Conservation (phyloP, 345 rosid genomes). For the Salix purpurea region DNA sequence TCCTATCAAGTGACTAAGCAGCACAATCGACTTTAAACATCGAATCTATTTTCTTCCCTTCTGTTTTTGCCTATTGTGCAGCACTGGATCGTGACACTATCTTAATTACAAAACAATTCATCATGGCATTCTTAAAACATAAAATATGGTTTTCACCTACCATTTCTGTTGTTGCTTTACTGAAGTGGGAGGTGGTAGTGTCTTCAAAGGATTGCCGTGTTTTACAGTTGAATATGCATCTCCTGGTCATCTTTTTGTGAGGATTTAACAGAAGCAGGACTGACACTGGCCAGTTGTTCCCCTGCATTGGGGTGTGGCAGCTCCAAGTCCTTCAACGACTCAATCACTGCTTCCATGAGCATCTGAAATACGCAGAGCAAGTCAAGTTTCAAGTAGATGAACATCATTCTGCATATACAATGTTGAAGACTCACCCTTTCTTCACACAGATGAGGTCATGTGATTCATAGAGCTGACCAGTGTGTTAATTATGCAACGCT, state of each 20-base stretch:
- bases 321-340: constrained; percentile 63
- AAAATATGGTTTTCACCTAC: constrained; percentile 25
- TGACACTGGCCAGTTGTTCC: constrained; percentile 8
- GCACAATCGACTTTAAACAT: constrained; percentile 6
- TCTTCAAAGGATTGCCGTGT: not conserved
- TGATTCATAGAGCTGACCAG: too few relatives aligned
- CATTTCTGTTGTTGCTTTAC: constrained; percentile 32
- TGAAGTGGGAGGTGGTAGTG: not conserved
- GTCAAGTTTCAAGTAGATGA: not conserved
- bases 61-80: constrained; percentile 29
- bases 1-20: not conserved
- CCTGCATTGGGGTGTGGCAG: constrained; percentile 15
- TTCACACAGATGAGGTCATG: not conserved
- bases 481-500: too few relatives aligned
- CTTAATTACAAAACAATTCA: constrained; percentile 44
- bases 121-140: constrained; percentile 12
- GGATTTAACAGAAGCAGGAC: constrained; percentile 25
- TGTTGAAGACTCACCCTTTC: constrained; percentile 52
- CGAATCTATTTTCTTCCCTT: constrained; percentile 17
- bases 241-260: constrained; percentile 20
- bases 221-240: constrained; percentile 6
- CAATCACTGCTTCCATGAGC: constrained; percentile 79
- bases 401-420: not conserved
- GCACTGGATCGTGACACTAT: constrained; percentile 23
- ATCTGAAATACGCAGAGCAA: constrained; percentile 45